Evolutionary conservation across 2,329 filamentous ascomycete species (phyloP).

Genomic region (Aspergillus quadrilineatus): DNA sequence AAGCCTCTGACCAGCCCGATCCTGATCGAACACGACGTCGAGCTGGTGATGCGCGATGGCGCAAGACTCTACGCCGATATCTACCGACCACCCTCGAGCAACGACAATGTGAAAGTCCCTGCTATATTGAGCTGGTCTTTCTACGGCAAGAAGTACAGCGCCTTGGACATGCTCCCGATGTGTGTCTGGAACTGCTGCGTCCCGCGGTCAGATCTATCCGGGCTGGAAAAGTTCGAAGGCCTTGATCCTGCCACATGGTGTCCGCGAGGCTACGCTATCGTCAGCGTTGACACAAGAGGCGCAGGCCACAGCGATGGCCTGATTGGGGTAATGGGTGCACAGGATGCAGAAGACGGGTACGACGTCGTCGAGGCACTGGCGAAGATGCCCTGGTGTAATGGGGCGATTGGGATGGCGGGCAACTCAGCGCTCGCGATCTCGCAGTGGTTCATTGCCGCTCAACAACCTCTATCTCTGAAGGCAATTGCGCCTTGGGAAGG

Average conservation of each 20-base stretch:
- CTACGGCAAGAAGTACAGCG: constrained; percentile 49
- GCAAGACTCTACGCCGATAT: constrained; percentile 46
- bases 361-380: constrained; percentile 48
- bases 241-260: constrained; percentile 40
- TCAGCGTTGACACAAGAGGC: constrained; percentile 37
- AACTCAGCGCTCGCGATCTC: constrained; percentile 46
- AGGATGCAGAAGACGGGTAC: constrained; percentile 49
- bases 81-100: constrained; percentile 39
- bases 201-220: constrained; percentile 23
- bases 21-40: constrained; percentile 47
- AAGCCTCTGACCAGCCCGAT: constrained; percentile 41
- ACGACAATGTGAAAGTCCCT: constrained; percentile 36
- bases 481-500: constrained; percentile 52
- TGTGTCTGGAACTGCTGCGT: constrained; percentile 43
- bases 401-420: constrained; percentile 45
- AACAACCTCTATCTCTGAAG: constrained; percentile 44
- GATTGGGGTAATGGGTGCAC: constrained; percentile 41
- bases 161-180: constrained; percentile 41
- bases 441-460: constrained; percentile 46
- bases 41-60: constrained; percentile 46
- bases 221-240: constrained; percentile 46
- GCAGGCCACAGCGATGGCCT: constrained; percentile 37
- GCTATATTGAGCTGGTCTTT: constrained; percentile 47
- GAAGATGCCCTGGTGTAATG: constrained; percentile 47
- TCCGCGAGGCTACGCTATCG: constrained; percentile 34